phyloP scores from a whole-genome alignment of 495 filamentous ascomycete species.

The Baudoinia panamericana region DNA sequence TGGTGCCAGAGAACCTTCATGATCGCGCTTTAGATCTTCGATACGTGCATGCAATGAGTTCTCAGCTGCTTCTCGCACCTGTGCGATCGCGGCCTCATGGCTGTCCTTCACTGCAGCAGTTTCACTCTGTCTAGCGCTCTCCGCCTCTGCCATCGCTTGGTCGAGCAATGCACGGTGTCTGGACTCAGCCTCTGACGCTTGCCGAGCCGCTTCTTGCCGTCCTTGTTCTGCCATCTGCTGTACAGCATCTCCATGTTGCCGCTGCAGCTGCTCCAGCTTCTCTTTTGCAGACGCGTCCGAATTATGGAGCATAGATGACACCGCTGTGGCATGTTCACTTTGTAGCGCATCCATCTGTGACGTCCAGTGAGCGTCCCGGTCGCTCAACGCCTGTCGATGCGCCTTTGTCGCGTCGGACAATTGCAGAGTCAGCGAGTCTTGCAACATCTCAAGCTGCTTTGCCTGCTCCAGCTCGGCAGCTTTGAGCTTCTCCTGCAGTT shows the following conservation, averaged over 20 bases:
- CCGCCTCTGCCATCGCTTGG: not conserved
- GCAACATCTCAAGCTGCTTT: not conserved
- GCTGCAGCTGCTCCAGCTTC: not conserved
- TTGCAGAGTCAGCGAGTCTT: not conserved
- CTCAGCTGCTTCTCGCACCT: not conserved
- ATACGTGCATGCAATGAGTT: not conserved
- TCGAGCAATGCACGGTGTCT: conserved; percentile 1
- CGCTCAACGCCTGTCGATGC: not conserved
- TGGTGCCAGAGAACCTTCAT: conserved; percentile 2
- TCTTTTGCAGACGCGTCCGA: not conserved
- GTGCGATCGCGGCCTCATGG: not conserved
- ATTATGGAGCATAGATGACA: not conserved
- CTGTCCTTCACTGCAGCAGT: not conserved
- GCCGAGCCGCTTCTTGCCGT: not conserved
- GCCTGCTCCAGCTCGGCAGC: not conserved
- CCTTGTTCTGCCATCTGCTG: not conserved
- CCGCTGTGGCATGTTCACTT: conserved; percentile 4
- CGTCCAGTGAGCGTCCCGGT: conserved; percentile 1
- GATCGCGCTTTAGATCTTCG: not conserved
- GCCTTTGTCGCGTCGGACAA: not conserved
- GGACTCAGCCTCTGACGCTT: not conserved
- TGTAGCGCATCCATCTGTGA: conserved; percentile 1
- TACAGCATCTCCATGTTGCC: conserved; percentile 1
- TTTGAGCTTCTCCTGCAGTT: not conserved
- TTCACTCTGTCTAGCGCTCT: not conserved